A percentile compares a stretch with the other conserved stretches of the same genome.
phyloP scores from a whole-genome alignment of 1,284 basidiomycete species.

The Puccinia hordei region DNA sequence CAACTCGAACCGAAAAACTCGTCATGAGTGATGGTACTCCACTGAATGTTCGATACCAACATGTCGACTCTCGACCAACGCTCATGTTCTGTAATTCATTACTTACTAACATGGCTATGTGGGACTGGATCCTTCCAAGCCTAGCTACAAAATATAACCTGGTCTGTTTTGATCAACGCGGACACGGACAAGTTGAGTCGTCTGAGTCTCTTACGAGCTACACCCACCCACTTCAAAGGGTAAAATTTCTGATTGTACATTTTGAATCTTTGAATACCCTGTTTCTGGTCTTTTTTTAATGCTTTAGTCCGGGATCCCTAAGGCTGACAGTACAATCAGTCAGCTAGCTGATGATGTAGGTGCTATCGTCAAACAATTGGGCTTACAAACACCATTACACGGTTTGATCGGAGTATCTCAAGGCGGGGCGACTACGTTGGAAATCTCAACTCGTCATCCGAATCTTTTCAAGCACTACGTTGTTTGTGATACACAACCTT shows the following conservation, averaged over 20 bases:
- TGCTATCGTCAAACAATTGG: constrained; percentile 58
- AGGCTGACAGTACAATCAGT: constrained; percentile 58
- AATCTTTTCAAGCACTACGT: constrained; percentile 58
- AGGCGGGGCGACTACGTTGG: constrained; percentile 61
- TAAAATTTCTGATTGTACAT: constrained; percentile 57
- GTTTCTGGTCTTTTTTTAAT: constrained; percentile 43
- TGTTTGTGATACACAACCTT: constrained; percentile 62
- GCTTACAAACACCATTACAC: constrained; percentile 56
- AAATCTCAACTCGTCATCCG: constrained; percentile 60
- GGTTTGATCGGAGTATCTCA: constrained; percentile 62
- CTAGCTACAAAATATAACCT: constrained; percentile 60
- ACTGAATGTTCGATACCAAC: constrained; percentile 44
- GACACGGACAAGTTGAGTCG: constrained; percentile 59
- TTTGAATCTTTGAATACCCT: constrained; percentile 40
- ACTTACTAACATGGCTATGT: constrained; percentile 61
- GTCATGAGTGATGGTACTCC: constrained; percentile 41
- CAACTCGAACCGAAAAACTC: constrained; percentile 42
- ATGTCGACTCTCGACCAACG: constrained; percentile 55
- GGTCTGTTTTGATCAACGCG: constrained; percentile 61
- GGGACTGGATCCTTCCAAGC: constrained; percentile 59
- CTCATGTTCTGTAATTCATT: constrained; percentile 62
- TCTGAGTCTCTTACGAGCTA: no score
- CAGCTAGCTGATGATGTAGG: constrained; percentile 61
- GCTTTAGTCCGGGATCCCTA: constrained; percentile 57
- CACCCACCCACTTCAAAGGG: constrained; percentile 58